Evolutionary conservation across 305 asterid species (phyloP).

Genomic region (Fraxinus velutina): DNA sequence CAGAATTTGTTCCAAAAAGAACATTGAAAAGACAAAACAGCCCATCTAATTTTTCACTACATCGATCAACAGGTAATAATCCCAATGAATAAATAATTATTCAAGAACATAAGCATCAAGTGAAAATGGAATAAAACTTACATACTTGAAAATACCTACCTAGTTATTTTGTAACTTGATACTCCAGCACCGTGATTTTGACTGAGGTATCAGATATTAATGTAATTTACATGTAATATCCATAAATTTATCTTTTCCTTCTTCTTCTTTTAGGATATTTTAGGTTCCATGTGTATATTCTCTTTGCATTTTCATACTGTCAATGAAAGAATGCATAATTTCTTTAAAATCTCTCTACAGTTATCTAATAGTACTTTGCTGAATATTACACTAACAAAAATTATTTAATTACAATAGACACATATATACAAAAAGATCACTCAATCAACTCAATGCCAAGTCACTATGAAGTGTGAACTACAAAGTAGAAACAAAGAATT

Average conservation of each 20-base stretch:
- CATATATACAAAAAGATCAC: background rate
- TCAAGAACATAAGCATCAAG: background rate
- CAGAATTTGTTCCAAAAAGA: background rate
- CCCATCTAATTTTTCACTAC: background rate
- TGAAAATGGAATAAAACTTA: background rate
- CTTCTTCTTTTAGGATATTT: background rate
- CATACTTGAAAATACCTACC: background rate
- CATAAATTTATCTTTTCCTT: background rate
- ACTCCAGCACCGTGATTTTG: background rate
- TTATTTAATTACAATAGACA: background rate
- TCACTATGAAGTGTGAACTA: background rate
- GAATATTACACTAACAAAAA: background rate
- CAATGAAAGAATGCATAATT: background rate
- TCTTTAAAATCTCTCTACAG: background rate
- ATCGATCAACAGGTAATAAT: background rate
- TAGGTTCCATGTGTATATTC: background rate
- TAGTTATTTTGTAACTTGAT: background rate
- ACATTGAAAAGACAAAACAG: background rate
- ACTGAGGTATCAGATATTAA: background rate
- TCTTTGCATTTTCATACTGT: background rate
- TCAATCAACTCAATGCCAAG: background rate
- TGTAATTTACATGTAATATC: background rate
- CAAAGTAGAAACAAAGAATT: background rate
- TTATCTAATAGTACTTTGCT: background rate
- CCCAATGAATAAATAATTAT: background rate